Percentiles rank a stretch among this genome's conserved stretches.
Conservation (phyloP, 2,329 filamentous ascomycete species). For the Zymoseptoria ardabiliae region DNA sequence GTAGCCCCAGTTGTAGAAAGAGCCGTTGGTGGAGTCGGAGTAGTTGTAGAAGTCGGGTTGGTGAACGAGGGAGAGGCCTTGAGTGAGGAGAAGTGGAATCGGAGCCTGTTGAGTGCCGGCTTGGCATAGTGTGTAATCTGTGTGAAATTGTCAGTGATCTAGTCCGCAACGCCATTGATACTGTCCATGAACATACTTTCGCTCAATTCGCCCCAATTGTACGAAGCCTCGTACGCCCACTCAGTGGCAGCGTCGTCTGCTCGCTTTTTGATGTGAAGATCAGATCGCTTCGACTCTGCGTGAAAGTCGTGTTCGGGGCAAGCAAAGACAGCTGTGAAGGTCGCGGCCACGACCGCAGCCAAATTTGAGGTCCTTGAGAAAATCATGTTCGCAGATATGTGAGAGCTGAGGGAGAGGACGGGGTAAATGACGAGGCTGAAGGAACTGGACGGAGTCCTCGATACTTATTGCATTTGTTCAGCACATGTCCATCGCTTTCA, state of each 20-base stretch:
- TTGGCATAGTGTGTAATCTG: conserved; percentile 42
- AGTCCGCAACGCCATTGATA: background rate
- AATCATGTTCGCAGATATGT: background rate
- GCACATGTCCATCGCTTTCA: background rate
- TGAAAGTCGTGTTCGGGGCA: background rate
- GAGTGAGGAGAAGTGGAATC: conserved; percentile 37
- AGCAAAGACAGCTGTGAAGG: background rate
- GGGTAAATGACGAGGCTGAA: background rate
- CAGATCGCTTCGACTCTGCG: background rate
- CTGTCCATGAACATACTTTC: conserved; percentile 3
- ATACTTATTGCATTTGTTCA: background rate
- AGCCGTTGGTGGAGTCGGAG: conserved; percentile 30
- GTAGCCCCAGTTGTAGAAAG: conserved; percentile 45
- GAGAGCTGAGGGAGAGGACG: background rate
- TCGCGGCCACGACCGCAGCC: background rate
- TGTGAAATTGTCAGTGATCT: conserved; percentile 14
- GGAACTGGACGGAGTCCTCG: background rate
- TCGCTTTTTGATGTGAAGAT: background rate
- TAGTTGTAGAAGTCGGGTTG: conserved; percentile 38
- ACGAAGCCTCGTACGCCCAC: conserved; percentile 17
- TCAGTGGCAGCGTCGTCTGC: background rate
- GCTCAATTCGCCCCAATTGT: conserved; percentile 17
- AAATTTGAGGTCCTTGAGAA: background rate
- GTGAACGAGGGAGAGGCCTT: conserved; percentile 37
- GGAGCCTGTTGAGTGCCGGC: conserved; percentile 46